These are phyloP conservation scores for Fonsecaea pedrosoi DNA, from an alignment of 2,329 filamentous ascomycete genomes.

Conservation along the genomic window DNA sequence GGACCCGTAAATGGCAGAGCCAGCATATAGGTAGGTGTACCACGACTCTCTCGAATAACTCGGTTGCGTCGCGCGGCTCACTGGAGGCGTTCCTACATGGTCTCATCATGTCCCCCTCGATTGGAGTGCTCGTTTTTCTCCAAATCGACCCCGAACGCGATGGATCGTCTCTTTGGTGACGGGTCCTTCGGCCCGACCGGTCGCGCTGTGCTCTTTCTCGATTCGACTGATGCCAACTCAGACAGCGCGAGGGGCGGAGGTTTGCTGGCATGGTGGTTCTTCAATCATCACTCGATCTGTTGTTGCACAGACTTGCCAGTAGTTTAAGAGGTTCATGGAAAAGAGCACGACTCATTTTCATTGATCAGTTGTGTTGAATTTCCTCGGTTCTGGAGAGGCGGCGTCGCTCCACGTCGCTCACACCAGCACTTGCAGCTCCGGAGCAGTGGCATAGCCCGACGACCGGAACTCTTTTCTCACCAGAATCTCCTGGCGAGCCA, in stretches of 20 bases:
- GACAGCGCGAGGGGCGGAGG: not conserved
- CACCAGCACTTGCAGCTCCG: slow-evolving; percentile 12
- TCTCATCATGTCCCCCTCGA: not conserved
- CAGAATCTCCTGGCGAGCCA: slow-evolving; percentile 25
- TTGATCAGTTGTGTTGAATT: not conserved
- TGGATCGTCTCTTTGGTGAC: not conserved
- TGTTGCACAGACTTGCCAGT: not conserved
- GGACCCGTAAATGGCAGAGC: not conserved
- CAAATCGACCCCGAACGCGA: not conserved
- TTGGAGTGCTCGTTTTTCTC: not conserved
- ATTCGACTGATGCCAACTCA: not conserved
- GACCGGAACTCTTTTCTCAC: slow-evolving; percentile 20
- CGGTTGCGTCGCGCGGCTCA: not conserved
- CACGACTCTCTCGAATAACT: not conserved
- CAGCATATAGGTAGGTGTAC: not conserved
- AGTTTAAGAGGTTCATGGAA: not conserved
- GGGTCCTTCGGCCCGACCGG: not conserved
- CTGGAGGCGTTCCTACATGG: not conserved
- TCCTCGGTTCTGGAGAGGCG: not conserved
- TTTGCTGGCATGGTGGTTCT: not conserved
- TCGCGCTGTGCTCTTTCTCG: not conserved
- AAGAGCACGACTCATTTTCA: not conserved
- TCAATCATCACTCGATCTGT: not conserved
- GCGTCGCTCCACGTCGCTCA: not conserved
- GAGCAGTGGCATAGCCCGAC: slow-evolving; percentile 14